Evolutionary conservation across 805 yeast genomes (phyloP), one percentile per base, ranked within the genome.

Genomic region (Starmera amethionina): DNA sequence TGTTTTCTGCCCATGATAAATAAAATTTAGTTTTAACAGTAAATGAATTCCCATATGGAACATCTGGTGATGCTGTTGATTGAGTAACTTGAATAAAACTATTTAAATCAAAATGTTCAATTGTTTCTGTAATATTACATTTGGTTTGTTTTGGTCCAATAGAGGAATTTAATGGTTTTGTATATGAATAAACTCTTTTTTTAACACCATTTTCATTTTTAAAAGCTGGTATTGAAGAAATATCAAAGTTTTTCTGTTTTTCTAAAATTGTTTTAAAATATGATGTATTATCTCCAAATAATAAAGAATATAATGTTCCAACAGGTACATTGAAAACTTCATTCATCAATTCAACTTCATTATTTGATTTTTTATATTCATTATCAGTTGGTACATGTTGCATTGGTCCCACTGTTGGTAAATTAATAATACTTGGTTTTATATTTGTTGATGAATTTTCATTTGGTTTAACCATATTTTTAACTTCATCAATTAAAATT

Each of bases 121-220:
- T 66, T 0, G 70, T 64, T 50, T 88, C 96, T 4, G 62, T 62
- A 22, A 75, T 75, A 12, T 61, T 47, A 54, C 95, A 85, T 44
- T 71, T 76, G 4, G 98, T 88, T 30, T 89, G 85, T 52, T 86
- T 87, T 8, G 98, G 98, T 0, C 98, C 98, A 37, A 93, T 77
- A 0, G 96, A 75, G 32, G 75, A 86, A 39, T 75, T 75, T 42
- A 93, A 65, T 2, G 86, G 87, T 59, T 85, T 85, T 35, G 73
- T 70, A 58, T 89, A 93, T 5, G 72, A 68, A 56, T 73, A 89
- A 4, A 62, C 55, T 44, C 94, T 65, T 36, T 59, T 54, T 44
- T 60, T 54, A 28, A 44, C 35, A 52, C 47, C 49, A 5, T 18
- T 19, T 30, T 58, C 58, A 15, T 48, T 58, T 47, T 37, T 56